These are phyloP conservation scores for Neonectria magnoliae DNA, from an alignment of 2,329 filamentous ascomycete genomes.

Conservation along the genomic window DNA sequence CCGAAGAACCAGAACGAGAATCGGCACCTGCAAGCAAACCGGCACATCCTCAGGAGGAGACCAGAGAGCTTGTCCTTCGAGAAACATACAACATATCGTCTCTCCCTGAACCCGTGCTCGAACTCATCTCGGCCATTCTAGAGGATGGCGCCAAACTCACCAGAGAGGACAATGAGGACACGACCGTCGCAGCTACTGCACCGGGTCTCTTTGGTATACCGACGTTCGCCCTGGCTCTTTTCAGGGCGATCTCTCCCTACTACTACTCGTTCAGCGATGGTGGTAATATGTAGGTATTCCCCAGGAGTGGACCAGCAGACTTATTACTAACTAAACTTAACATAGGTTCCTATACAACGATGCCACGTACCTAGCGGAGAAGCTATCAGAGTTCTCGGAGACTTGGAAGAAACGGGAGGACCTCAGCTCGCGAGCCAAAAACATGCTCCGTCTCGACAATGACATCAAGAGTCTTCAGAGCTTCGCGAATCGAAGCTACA, in stretches of 20 bases:
- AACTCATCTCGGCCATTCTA: conserved; percentile 68
- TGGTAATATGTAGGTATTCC: conserved; percentile 68
- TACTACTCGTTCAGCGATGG: conserved; percentile 73
- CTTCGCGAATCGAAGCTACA: conserved; percentile 71
- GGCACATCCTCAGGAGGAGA: conserved; percentile 44
- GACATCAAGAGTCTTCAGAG: conserved; percentile 68
- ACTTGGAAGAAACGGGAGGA: conserved; percentile 65
- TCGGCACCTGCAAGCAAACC: conserved; percentile 25
- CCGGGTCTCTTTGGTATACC: conserved; percentile 77
- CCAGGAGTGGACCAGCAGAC: no score
- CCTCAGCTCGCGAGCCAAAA: conserved; percentile 59
- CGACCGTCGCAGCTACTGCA: conserved; percentile 73
- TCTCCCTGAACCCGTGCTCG: conserved; percentile 81
- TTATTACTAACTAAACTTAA: conserved; percentile 11
- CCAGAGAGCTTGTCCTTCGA: conserved; percentile 77
- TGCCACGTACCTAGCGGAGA: conserved; percentile 69
- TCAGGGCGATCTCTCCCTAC: conserved; percentile 78
- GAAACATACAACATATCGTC: conserved; percentile 91
- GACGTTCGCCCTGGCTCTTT: conserved; percentile 79
- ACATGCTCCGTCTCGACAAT: conserved; percentile 67
- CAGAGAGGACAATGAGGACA: conserved; percentile 59
- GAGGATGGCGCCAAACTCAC: conserved; percentile 72
- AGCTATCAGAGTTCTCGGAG: conserved; percentile 58
- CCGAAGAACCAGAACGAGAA: conserved; percentile 37
- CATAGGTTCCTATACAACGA: conserved; percentile 74